Conservation (phyloP, 768 basidiomycete species). For the Podaxis sp. region DNA sequence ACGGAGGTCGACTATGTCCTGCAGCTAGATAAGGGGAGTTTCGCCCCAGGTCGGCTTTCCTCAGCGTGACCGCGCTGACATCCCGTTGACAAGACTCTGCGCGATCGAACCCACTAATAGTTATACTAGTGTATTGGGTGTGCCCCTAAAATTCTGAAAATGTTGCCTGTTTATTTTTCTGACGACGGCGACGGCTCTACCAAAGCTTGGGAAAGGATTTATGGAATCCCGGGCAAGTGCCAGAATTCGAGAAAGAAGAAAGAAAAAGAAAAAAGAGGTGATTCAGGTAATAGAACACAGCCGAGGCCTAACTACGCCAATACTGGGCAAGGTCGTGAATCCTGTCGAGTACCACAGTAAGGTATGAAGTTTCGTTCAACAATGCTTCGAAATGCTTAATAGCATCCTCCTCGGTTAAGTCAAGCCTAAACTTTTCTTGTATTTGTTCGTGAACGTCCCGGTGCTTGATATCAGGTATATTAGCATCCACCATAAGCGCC, state of each 20-base stretch:
- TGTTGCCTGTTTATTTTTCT: too few species aligned
- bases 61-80: not conserved
- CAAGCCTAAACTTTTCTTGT: slow-evolving; percentile 94
- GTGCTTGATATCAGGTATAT: slow-evolving; percentile 96
- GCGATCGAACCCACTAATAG: not conserved
- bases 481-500: slow-evolving; percentile 95
- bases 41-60: not conserved
- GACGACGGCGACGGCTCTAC: too few species aligned
- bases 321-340: slow-evolving; percentile 92
- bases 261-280: not conserved
- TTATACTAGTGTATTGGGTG: not conserved
- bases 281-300: not conserved
- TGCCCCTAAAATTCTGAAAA: too few species aligned
- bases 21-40: not conserved
- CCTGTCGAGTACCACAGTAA: slow-evolving; percentile 89
- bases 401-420: slow-evolving; percentile 94
- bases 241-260: not conserved
- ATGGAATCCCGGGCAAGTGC: too few species aligned
- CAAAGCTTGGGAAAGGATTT: too few species aligned
- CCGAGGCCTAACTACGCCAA: slow-evolving; percentile 65
- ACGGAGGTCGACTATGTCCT: slow-evolving; percentile 15
- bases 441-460: slow-evolving; percentile 86
- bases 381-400: slow-evolving; percentile 95
- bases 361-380: slow-evolving; percentile 92
- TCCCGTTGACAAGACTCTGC: not conserved